Evolutionary conservation across 225 moss, liverwort and hornwort genomes (phyloP).

Genomic region (Marchantia paleacea): DNA sequence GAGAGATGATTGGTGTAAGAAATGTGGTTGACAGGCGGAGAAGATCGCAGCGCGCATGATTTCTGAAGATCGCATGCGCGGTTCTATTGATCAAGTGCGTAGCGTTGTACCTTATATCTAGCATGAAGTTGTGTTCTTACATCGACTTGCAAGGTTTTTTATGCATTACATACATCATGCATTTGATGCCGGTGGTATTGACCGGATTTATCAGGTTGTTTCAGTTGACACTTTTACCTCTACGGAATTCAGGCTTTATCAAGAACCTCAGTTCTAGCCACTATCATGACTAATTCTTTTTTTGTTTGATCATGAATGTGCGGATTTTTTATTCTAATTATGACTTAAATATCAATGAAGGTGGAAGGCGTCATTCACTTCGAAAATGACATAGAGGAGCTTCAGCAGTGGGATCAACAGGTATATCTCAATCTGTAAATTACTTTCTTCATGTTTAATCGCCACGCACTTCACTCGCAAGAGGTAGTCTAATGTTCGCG

Average conservation of each 20-base stretch:
- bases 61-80: slow-evolving; percentile 99
- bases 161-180: background rate
- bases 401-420: slow-evolving; percentile 99
- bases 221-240: background rate
- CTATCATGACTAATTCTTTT: background rate
- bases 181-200: background rate
- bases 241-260: background rate
- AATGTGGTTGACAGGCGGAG: slow-evolving; percentile 60
- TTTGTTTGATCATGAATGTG: background rate
- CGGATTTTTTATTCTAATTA: background rate
- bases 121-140: background rate
- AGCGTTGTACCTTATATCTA: background rate
- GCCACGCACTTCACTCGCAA: too few relatives aligned
- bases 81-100: slow-evolving; percentile 92
- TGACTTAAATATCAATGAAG: slow-evolving; percentile 31
- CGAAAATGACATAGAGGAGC: slow-evolving; percentile 98
- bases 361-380: slow-evolving; percentile 98
- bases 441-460: background rate
- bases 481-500: too few relatives aligned
- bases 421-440: slow-evolving; percentile 22
- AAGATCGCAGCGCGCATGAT: slow-evolving; percentile 99
- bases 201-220: background rate
- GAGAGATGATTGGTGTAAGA: background rate
- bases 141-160: background rate
- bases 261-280: background rate